These are phyloP conservation scores for Amborella trichopoda DNA, from an alignment of 164 flowering plant species.

Conservation along the genomic window DNA sequence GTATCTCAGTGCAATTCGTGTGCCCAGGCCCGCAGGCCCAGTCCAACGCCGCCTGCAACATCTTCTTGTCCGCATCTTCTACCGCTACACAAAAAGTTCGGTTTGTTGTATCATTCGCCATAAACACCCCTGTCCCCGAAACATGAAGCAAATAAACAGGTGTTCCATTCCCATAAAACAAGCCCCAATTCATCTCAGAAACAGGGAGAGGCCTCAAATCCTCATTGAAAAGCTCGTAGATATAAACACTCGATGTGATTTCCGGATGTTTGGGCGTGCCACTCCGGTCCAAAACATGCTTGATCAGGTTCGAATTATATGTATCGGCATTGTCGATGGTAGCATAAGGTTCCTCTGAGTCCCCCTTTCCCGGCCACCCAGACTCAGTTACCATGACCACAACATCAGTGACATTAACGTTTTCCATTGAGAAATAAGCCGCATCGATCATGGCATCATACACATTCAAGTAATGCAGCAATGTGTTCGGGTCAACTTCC, in stretches of 20 bases:
- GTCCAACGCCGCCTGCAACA: constrained; percentile 84
- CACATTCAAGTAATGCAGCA: constrained; percentile 88
- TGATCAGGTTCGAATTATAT: constrained; percentile 79
- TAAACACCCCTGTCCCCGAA: constrained; percentile 62
- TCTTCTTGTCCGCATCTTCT: constrained; percentile 58
- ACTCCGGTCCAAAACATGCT: constrained; percentile 50
- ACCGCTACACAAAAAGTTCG: constrained; percentile 72
- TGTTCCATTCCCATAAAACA: constrained; percentile 64
- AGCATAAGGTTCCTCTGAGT: constrained; percentile 72
- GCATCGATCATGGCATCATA: constrained; percentile 92
- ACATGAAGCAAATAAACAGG: constrained; percentile 81
- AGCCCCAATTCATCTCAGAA: constrained; percentile 89
- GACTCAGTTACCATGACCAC: constrained; percentile 70
- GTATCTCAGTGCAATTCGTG: constrained; percentile 87
- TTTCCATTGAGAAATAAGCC: constrained; percentile 74
- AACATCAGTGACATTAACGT: constrained; percentile 67
- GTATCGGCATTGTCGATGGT: constrained; percentile 78
- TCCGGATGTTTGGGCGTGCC: constrained; percentile 93
- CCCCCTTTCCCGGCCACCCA: constrained; percentile 94
- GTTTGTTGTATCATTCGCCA: constrained; percentile 89
- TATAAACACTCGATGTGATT: constrained; percentile 64
- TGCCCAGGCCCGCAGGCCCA: constrained; percentile 99
- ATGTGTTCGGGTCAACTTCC: constrained; percentile 91
- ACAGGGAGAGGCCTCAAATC: constrained; percentile 66
- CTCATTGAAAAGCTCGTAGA: constrained; percentile 89